Conservation (phyloP, 805 yeast genomes). For the Nematodospora valgi region DNA sequence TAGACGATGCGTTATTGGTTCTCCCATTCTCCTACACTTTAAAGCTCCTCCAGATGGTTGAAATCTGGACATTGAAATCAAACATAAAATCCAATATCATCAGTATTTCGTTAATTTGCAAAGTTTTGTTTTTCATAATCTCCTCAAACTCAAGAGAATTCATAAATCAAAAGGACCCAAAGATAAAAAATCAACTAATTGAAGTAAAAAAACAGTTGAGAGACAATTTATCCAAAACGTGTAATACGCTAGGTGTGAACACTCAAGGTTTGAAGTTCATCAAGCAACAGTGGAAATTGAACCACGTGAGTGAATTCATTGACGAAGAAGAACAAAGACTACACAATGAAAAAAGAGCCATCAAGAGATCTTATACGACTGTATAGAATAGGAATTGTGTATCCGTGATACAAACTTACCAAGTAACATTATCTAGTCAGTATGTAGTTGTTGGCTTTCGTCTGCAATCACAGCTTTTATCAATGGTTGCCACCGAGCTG, state of each 20-base stretch:
- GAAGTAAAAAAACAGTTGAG: slow-evolving; percentile 64
- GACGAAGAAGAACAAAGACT: slow-evolving; percentile 61
- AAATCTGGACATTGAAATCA: slow-evolving; percentile 60
- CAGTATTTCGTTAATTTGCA: slow-evolving; percentile 63
- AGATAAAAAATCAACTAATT: slow-evolving; percentile 60
- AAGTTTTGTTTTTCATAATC: slow-evolving; percentile 71
- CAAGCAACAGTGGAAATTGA: slow-evolving; percentile 73
- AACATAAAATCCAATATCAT: slow-evolving; percentile 40
- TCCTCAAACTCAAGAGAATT: slow-evolving; percentile 76
- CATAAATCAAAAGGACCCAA: slow-evolving; percentile 61
- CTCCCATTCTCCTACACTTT: slow-evolving; percentile 84
- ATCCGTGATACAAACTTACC: too few species aligned
- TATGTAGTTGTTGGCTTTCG: too few species aligned
- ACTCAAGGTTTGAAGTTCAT: slow-evolving; percentile 75
- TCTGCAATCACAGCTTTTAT: too few species aligned
- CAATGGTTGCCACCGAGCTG: too few species aligned
- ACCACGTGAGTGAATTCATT: slow-evolving; percentile 68
- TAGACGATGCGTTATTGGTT: slow-evolving; percentile 90
- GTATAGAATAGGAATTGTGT: slow-evolving; percentile 7
- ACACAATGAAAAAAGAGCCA: slow-evolving; percentile 51
- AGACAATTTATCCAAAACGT: slow-evolving; percentile 46
- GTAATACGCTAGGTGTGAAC: slow-evolving; percentile 73
- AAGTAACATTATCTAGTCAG: too few species aligned
- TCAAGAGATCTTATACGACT: slow-evolving; percentile 74
- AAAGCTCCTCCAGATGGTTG: slow-evolving; percentile 67